phyloP scores from a whole-genome alignment of 495 filamentous ascomycete species.

The Aspergillus indologenus region DNA sequence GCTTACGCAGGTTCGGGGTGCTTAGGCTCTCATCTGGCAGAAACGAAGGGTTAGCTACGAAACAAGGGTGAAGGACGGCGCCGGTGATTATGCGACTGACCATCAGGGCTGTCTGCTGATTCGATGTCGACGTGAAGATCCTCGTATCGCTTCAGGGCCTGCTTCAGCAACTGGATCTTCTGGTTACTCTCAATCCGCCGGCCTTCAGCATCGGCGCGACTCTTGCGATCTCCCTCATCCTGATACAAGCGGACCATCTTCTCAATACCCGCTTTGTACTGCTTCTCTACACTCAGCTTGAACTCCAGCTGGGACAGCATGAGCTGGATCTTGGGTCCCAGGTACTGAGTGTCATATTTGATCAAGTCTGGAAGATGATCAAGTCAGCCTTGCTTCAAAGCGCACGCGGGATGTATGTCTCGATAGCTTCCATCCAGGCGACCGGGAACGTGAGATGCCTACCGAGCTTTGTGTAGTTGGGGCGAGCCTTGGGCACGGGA shows the following conservation, averaged over 20 bases:
- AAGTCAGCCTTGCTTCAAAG: slow-evolving; percentile 7
- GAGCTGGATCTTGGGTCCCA: slow-evolving; percentile 95
- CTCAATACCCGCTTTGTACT: slow-evolving; percentile 98
- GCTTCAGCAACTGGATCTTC: slow-evolving; percentile 94
- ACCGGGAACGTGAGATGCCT: slow-evolving; percentile 12
- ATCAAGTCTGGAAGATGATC: slow-evolving; percentile 71
- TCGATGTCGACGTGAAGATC: slow-evolving; percentile 97
- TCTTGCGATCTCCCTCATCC: slow-evolving; percentile 97
- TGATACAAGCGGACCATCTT: slow-evolving; percentile 99
- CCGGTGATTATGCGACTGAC: slow-evolving; percentile 43
- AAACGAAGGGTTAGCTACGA: slow-evolving; percentile 10
- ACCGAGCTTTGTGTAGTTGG: slow-evolving; percentile 97
- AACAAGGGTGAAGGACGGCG: not conserved
- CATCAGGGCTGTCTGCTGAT: slow-evolving; percentile 73
- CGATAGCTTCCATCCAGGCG: not conserved
- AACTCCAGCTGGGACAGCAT: slow-evolving; percentile 99
- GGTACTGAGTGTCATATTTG: slow-evolving; percentile 94
- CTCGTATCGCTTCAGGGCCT: slow-evolving; percentile 94
- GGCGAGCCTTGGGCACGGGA: slow-evolving; percentile 67
- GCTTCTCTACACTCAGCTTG: slow-evolving; percentile 97
- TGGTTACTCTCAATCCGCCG: slow-evolving; percentile 91
- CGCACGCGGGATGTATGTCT: not conserved
- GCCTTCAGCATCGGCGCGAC: slow-evolving; percentile 84
- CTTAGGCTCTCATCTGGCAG: slow-evolving; percentile 89
- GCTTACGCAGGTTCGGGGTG: slow-evolving; percentile 89